phyloP scores from a whole-genome alignment of 306 rosid species.

The Ochetophila trinervis region DNA sequence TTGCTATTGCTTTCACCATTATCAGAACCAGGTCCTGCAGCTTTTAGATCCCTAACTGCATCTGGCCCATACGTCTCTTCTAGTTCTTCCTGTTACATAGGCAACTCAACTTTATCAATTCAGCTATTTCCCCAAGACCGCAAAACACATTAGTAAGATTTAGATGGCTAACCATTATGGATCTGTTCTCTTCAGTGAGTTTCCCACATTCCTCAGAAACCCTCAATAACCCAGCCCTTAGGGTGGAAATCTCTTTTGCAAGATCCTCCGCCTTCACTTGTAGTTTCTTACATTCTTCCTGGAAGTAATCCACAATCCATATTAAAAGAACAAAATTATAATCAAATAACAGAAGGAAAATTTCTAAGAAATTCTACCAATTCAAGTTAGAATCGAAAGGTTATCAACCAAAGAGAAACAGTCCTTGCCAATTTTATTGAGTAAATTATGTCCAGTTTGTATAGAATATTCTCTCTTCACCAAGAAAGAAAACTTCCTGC shows the following conservation, averaged over 20 bases:
- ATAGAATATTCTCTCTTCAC: background rate
- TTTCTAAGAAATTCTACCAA: conserved; percentile 3
- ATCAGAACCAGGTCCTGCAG: conserved; percentile 18
- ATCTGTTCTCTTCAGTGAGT: conserved; percentile 24
- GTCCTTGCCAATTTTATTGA: background rate
- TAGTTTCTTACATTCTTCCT: conserved; percentile 36
- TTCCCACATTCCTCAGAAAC: conserved; percentile 30
- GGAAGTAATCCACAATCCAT: conserved; percentile 13
- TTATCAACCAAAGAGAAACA: background rate
- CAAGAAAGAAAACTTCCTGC: background rate
- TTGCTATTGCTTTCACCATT: conserved; percentile 7
- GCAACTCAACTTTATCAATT: conserved; percentile 24
- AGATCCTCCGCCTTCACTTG: conserved; percentile 9
- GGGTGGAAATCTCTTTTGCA: background rate
- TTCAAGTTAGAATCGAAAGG: background rate
- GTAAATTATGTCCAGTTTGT: background rate
- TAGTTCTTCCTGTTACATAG: conserved; percentile 36
- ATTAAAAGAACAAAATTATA: background rate
- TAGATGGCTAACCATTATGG: conserved; percentile 37
- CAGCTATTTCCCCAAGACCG: background rate
- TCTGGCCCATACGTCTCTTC: conserved; percentile 27
- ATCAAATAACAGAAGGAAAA: background rate
- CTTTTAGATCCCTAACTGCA: conserved; percentile 26
- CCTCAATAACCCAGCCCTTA: conserved; percentile 17
- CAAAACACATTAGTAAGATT: conserved; percentile 2